Evolutionary conservation across 441 rosid genomes (phyloP).

Genomic region (Gossypium schwendimanii): DNA sequence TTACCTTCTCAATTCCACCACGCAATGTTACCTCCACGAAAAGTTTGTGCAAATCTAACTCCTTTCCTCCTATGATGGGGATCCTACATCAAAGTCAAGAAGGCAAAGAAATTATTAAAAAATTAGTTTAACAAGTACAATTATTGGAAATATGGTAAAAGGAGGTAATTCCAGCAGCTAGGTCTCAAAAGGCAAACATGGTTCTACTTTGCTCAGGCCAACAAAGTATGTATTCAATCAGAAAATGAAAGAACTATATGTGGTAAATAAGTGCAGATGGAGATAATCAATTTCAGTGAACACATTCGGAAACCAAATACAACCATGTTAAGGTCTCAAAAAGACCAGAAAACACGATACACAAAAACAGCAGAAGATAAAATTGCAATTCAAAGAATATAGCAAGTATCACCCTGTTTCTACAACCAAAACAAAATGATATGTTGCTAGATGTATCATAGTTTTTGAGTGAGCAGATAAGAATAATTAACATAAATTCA

Average conservation of each 20-base stretch:
- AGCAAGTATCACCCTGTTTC: background rate
- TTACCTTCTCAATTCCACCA: constrained; percentile 90
- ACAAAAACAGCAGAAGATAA: background rate
- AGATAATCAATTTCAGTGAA: background rate
- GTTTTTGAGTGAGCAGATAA: background rate
- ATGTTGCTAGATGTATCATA: background rate
- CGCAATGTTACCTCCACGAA: constrained; percentile 90
- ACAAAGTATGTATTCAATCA: background rate
- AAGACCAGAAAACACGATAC: background rate
- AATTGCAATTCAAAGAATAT: background rate
- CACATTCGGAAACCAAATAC: background rate
- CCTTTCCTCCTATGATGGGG: constrained; percentile 85
- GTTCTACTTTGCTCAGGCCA: too few relatives aligned
- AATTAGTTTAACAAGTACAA: background rate
- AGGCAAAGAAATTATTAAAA: background rate
- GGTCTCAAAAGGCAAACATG: too few relatives aligned
- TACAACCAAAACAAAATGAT: background rate
- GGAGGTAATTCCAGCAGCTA: background rate
- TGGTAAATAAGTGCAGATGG: background rate
- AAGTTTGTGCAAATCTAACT: constrained; percentile 80
- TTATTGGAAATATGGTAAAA: background rate
- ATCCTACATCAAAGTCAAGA: constrained; percentile 42
- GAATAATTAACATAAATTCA: background rate
- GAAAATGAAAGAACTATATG: background rate
- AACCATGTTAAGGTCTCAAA: background rate